Conservation (phyloP, 495 filamentous ascomycete genomes). For the Extremus antarcticus region DNA sequence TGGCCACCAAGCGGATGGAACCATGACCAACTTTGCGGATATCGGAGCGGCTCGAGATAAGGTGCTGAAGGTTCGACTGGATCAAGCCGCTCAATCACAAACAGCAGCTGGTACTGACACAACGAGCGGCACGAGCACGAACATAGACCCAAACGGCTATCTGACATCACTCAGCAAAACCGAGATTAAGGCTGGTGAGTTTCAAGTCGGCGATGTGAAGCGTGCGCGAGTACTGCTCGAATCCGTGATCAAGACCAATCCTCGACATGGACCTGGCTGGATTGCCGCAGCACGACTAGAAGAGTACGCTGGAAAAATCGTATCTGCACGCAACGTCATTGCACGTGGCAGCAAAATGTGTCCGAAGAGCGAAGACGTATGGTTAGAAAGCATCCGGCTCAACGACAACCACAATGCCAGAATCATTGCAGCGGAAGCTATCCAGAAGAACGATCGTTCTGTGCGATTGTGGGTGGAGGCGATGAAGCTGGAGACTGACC, state of each 20-base stretch:
- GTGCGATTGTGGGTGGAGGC: constrained; percentile 87
- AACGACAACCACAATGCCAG: constrained; percentile 70
- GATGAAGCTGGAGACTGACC: constrained; percentile 79
- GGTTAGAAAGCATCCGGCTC: constrained; percentile 88
- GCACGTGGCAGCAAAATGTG: constrained; percentile 77
- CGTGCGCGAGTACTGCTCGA: constrained; percentile 86
- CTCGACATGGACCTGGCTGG: constrained; percentile 91
- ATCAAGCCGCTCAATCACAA: constrained; percentile 67
- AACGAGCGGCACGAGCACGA: constrained; percentile 69
- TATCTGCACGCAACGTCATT: constrained; percentile 74
- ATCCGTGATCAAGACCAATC: constrained; percentile 91
- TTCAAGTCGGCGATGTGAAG: constrained; percentile 88
- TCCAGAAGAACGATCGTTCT: constrained; percentile 80
- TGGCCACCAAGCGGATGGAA: constrained; percentile 55
- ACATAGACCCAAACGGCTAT: constrained; percentile 91
- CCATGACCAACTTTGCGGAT: constrained; percentile 95
- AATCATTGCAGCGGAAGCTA: constrained; percentile 88
- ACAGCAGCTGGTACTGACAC: constrained; percentile 52
- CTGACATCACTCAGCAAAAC: constrained; percentile 77
- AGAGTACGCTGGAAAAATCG: constrained; percentile 80
- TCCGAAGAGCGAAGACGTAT: constrained; percentile 87
- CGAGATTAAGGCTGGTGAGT: constrained; percentile 64
- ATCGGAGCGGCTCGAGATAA: constrained; percentile 93
- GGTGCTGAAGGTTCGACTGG: constrained; percentile 79
- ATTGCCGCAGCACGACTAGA: constrained; percentile 90